Percentiles rank a stretch among this genome's conserved stretches.
phyloP scores from a whole-genome alignment of 1,139 yeast genomes.

The Candida sojae region DNA sequence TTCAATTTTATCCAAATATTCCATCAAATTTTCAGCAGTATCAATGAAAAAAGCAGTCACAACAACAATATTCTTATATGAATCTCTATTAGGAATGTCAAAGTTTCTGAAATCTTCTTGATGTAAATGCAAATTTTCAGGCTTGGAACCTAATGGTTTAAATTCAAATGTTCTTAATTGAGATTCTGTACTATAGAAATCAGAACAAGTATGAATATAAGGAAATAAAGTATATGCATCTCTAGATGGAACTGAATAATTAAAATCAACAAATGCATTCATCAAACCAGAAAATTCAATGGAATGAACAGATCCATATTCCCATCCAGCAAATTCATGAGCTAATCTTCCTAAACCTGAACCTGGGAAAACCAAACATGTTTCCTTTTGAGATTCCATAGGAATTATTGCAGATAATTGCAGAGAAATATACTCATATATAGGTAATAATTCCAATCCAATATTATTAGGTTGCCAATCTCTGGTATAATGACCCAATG shows the following conservation, averaged over 20 bases:
- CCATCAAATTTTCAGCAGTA: conserved; percentile 81
- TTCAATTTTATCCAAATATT: conserved; percentile 65
- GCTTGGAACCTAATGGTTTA: conserved; percentile 30
- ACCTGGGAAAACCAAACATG: conserved; percentile 71
- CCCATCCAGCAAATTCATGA: conserved; percentile 53
- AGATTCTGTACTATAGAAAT: conserved; percentile 50
- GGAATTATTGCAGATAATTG: conserved; percentile 33
- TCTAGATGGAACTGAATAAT: conserved; percentile 28
- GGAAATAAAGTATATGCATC: conserved; percentile 50
- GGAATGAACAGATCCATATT: conserved; percentile 55
- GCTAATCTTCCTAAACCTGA: conserved; percentile 77
- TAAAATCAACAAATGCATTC: conserved; percentile 63
- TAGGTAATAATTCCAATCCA: conserved; percentile 48
- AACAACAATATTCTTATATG: conserved; percentile 54
- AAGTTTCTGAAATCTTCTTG: conserved; percentile 70
- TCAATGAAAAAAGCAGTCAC: conserved; percentile 79
- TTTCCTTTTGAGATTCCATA: conserved; percentile 24
- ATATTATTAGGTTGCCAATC: conserved; percentile 61
- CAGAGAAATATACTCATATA: conserved; percentile 48
- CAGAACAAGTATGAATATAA: conserved; percentile 71
- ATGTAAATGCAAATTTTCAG: conserved; percentile 49
- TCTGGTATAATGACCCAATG: conserved; percentile 70
- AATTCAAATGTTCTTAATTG: conserved; percentile 56
- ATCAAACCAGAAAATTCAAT: conserved; percentile 73
- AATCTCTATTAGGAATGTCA: conserved; percentile 22